Base-by-base conservation (phyloP, 768 basidiomycete species). In the Rhizopogon salebrosus region DNA sequence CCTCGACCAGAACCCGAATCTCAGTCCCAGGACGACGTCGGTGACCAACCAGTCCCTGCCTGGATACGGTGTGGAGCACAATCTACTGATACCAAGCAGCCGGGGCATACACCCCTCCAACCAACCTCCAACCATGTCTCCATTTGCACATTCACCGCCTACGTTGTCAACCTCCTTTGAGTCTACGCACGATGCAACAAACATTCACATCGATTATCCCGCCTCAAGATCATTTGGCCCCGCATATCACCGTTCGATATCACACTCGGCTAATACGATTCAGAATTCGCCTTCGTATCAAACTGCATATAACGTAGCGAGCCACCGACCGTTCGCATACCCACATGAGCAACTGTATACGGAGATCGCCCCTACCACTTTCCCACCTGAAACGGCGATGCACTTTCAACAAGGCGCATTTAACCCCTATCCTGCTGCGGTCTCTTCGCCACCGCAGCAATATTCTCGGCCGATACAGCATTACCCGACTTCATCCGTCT, bases 1-100 rank as follows among this genome's bases (percentile, higher is more conserved):
- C 1, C 68, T 71, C 3, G 84, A 83, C 54, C 79, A 80, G 51
- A 69, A 72, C 48, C 54, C 54, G 29, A 41, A 24, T 18, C 22
- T 39, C 24, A 20, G 7, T 27, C 39, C 50, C 6, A 51, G 41
- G 34, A 13, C 54, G n/a, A 26, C 38, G 23, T 29, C 23, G 23
- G 27, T 38, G 8, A 26, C 37, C 20, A 39, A 43, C n/a, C 34
- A 37, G 34, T 9, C 23, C 14, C 6, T 49, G 35, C 36, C 46
- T 23, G n/a, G 46, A 11, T 41, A 38, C 10, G 31, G 50, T 14
- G 24, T 53, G n/a, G 53, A 42, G 50, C 50, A 54, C 31, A 26
- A 31, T 51, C 13, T 41, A 36, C 42, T 39, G 31, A 35, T 54
- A 23, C 56, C 60, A 54, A 51, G 52, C 42, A 62, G 57, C 38